Base-by-base conservation (phyloP, 2,329 filamentous ascomycete genomes). In the Reticulascus tulasneorum region DNA sequence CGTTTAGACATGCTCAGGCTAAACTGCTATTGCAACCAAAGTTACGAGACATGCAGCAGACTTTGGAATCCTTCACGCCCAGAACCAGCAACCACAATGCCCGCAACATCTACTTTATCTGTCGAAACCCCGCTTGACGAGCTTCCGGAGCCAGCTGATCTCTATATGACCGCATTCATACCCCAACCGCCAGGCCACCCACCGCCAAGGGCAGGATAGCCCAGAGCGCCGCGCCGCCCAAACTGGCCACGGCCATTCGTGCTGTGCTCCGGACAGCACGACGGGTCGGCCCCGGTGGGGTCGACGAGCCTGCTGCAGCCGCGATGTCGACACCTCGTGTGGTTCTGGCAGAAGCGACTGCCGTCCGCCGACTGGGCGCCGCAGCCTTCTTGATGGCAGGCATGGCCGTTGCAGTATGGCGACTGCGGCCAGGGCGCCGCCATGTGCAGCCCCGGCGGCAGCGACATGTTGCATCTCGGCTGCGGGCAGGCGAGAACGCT, bases 401-500 rank as follows among this genome's bases (percentile, higher is more conserved):
- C 37, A 22, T 46, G 44, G 12, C 34, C 34, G 8, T 23, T 24
- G n/a, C 44, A 46, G 26, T 33, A 46, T 13, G 34, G 28, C 11
- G 38, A 41, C 21, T 33, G 18, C 10, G 29, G 27, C 29, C 29
- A 33, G 12, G 9, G 19, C n/a, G 15, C 25, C 29, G 17, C 33
- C 38, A 17, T 26, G 22, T 1, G 11, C 22, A 11, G 27, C 38
- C 11, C 29, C 32, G 15, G 29, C 9, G 38, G 16, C 23, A 31
- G 20, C 12, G 17, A 29, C 24, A 37, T 33, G 23, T 20, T 20
- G 4, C 16, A 28, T 2, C 37, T 34, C 16, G 27, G 32, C 23
- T 46, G 41, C 22, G 38, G 37, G 28, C 53, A 56, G 7, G 15
- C 29, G 12, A 23, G 12, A 7, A 43, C 40, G n/a, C 38, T 27